Evolutionary conservation across 1,139 yeast genomes (phyloP).

Genomic region (Hyphopichia fennica): DNA sequence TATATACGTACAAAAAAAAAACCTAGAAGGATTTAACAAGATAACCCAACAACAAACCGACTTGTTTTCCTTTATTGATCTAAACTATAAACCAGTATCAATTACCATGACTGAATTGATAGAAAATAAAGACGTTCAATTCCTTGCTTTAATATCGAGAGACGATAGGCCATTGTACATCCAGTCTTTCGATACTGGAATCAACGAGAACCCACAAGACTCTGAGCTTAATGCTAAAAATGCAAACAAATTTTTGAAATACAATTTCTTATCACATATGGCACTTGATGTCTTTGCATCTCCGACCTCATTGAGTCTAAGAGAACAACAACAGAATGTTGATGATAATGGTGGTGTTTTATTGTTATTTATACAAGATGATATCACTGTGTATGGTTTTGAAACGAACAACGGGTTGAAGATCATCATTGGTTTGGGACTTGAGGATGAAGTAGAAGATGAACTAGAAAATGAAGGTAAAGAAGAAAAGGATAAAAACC

Average conservation of each 20-base stretch:
- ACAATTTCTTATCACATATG: constrained; percentile 66
- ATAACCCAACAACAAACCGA: no score
- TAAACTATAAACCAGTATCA: no score
- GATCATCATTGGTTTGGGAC: constrained; percentile 50
- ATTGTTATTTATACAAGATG: constrained; percentile 60
- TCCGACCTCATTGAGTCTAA: constrained; percentile 41
- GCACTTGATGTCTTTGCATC: constrained; percentile 63
- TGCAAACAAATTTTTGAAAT: constrained; percentile 52
- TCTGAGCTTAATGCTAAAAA: constrained; percentile 14
- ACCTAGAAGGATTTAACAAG: no score
- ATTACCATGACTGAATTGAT: constrained; percentile 2
- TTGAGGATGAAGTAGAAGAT: constrained; percentile 4
- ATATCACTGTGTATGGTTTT: constrained; percentile 58
- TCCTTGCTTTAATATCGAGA: constrained; percentile 55
- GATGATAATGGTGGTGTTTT: constrained; percentile 29
- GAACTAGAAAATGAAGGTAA: background rate
- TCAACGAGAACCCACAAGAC: constrained; percentile 2
- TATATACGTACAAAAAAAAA: no score
- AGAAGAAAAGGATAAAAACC: background rate
- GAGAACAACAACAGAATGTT: constrained; percentile 41
- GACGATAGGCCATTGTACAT: constrained; percentile 61
- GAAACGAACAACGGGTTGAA: constrained; percentile 64
- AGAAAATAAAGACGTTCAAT: constrained; percentile 24
- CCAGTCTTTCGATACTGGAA: constrained; percentile 44
- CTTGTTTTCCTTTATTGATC: no score